Base-by-base conservation (phyloP, 805 yeast species). In the Vanderwaltozyma polyspora region DNA sequence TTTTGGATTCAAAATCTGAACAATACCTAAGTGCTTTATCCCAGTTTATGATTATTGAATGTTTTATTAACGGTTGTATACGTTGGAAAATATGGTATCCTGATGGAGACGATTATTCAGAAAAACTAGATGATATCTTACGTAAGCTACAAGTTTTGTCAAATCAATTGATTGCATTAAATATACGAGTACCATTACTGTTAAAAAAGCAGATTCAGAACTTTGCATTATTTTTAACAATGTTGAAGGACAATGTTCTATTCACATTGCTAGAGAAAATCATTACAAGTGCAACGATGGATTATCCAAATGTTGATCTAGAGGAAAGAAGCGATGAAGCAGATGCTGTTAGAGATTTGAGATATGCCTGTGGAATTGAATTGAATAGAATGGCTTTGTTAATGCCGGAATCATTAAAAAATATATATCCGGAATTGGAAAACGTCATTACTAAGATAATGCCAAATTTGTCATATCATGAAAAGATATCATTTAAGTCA, bases 81-180 rank as follows among this genome's bases (percentile, higher is more conserved):
- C 72, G 99, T 51, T 93, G 99, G 98, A 75, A 84, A 48, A 76
- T 85, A 13, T 89, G 96, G 95, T 86, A 84, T 48, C 45, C 55
- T 1, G 41, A 40, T 34, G 45, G 46, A 11, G 41, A 42, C 11
- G 65, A 61, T 31, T 66, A 63, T 38, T 67, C 72, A 33, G 76
- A 71, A 25, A 61, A 63, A 25, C 63, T 74, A 11, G 77, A 76
- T 33, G 64, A 55, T 15, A 63, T 74, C 35, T 60, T 75, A 34
- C 64, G 63, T 30, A 68, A 69, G 33, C 75, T 80, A 8, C 86
- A 83, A 51, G 70, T 67, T 12, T 64, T 85, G 32, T 81, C 94
- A 32, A 79, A 81, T 42, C 72, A 78, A 46, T 63, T 91, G 38
- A 63, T 91, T 37, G 78, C 76, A 24, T 71, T 91, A 67, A 74